Percentiles rank a stretch among this genome's conserved stretches.
Conservation (phyloP, 768 basidiomycete species). For the Boletales sp. region DNA sequence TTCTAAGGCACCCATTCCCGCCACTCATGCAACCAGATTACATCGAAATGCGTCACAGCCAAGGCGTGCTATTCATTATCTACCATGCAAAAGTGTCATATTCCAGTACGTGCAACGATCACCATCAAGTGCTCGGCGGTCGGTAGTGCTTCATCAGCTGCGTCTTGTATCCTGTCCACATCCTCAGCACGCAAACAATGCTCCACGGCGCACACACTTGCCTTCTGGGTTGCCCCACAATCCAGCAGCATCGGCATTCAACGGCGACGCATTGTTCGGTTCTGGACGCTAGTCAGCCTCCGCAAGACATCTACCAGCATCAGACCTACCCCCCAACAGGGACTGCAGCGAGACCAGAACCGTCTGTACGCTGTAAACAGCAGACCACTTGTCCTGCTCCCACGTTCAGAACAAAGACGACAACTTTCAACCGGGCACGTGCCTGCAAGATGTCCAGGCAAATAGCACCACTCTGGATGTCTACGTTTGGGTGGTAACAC, state of each 20-base stretch:
- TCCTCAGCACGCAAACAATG: background rate
- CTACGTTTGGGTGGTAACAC: conserved; percentile 91
- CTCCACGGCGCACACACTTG: conserved; percentile 24
- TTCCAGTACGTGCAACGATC: conserved; percentile 7
- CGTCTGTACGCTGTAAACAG: conserved; percentile 88
- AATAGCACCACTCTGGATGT: conserved; percentile 71
- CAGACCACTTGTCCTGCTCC: conserved; percentile 85
- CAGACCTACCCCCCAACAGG: conserved; percentile 70
- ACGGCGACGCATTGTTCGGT: conserved; percentile 89
- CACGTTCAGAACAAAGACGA: conserved; percentile 5
- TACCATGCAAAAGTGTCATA: background rate
- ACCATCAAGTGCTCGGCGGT: conserved; percentile 41
- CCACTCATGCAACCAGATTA: too few species aligned
- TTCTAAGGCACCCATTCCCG: too few species aligned
- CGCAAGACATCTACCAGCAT: background rate
- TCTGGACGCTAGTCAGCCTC: conserved; percentile 41
- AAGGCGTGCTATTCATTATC: background rate
- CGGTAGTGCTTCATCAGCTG: conserved; percentile 75
- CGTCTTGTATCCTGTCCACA: conserved; percentile 56
- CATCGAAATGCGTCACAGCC: background rate
- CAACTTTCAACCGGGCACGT: conserved; percentile 4
- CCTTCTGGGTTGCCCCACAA: conserved; percentile 76
- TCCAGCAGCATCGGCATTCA: conserved; percentile 82
- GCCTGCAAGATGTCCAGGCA: conserved; percentile 89
- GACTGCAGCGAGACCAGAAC: conserved; percentile 86